phyloP scores from a whole-genome alignment of 306 rosid species.

The Benincasa hispida region DNA sequence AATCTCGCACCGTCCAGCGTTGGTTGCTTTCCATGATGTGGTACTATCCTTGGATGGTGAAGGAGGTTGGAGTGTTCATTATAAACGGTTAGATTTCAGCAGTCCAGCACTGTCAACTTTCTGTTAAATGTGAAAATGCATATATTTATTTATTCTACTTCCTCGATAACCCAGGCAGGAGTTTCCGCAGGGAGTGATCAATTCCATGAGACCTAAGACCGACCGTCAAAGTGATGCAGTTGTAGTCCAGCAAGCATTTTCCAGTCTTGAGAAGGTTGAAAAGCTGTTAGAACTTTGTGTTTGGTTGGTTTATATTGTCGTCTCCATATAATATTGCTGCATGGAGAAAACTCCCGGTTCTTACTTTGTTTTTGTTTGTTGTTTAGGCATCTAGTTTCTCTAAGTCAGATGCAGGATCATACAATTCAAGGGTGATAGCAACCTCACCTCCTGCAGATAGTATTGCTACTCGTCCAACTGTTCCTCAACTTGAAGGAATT shows the following conservation, averaged over 20 bases:
- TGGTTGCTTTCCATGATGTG: constrained; percentile 94
- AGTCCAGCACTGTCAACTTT: constrained; percentile 7
- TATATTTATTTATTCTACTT: constrained; percentile 19
- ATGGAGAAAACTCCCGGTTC: neutral
- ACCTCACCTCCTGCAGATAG: constrained; percentile 45
- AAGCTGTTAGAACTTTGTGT: constrained; percentile 9
- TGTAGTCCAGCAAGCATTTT: constrained; percentile 82
- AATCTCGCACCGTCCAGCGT: constrained; percentile 96
- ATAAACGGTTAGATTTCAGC: constrained; percentile 46
- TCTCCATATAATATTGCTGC: constrained; percentile 6
- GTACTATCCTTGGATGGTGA: constrained; percentile 96
- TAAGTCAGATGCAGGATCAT: constrained; percentile 50
- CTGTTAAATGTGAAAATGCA: constrained; percentile 9
- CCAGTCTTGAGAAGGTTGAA: constrained; percentile 45
- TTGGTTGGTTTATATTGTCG: neutral
- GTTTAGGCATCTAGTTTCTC: constrained; percentile 62
- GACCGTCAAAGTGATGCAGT: constrained; percentile 72
- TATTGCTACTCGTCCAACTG: constrained; percentile 24
- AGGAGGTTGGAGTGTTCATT: constrained; percentile 94
- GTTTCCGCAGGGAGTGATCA: constrained; percentile 33
- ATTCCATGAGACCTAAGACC: constrained; percentile 37
- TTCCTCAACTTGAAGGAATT: constrained; percentile 56
- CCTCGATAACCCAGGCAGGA: constrained; percentile 54
- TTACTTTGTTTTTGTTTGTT: neutral
- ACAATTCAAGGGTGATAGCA: constrained; percentile 49